Base-by-base conservation (phyloP, 352 stramenopile genomes). In the Phytophthora sp. region DNA sequence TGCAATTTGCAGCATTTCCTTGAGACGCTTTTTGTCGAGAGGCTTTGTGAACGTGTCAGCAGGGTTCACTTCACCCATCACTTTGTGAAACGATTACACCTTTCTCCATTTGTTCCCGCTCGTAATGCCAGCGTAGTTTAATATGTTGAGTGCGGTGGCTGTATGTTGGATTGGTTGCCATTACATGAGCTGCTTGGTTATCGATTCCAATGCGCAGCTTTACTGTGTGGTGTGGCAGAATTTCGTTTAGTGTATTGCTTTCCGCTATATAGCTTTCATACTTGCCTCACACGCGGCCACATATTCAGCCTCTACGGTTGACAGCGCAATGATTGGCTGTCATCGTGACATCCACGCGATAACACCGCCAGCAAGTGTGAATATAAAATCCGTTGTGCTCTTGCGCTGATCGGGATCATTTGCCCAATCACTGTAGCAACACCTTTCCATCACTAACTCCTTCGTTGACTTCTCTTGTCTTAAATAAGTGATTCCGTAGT, bases 341-440 rank as follows among this genome's bases (percentile, higher is more conserved):
- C 35, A 23, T n/a, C 45, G 30, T 7, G 46, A 57, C 45, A 57
- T 57, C 45, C 45, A 64, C 1, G 57, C 13, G 4, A 57, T 41
- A 7, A 47, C 26, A 20, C 59, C 59, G 31, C 59, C 50, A 13
- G 59, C 59, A 1, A 67, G 7, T 0, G 41, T 45, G 11, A 61
- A 57, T 2, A 56, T 51, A 5, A 51, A 67, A 6, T 50, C 39
- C 4, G 38, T 67, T 11, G 41, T 61, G 30, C 50, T 60, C 41
- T 54, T 41, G 1, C 46, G 33, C 24, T 39, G 27, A 3, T 65
- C 46, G 2, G 45, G 35, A 38, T 56, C 49, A 21, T 53, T 57
- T 24, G 31, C 49, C 49, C 49, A 66, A 44, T 68, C 60, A 49
- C 51, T 62, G 27, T 57, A 45, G 7, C 42, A 21, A 18, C 24